Conservation (phyloP, 306 rosid genomes). For the Trichosanthes cucumerina region DNA sequence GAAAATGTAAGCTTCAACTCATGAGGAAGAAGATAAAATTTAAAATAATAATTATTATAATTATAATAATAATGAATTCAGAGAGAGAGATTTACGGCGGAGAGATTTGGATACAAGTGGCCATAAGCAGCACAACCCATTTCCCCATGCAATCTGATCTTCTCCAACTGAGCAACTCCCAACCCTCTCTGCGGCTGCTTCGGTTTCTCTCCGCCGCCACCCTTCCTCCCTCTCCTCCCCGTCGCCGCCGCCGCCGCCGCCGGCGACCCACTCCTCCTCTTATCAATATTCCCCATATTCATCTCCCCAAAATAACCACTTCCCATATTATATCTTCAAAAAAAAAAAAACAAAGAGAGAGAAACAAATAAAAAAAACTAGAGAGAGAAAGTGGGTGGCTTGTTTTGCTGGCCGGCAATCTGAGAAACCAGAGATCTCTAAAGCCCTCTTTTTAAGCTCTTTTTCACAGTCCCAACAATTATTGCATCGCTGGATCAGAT, state of each 20-base stretch:
- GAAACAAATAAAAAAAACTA: background rate
- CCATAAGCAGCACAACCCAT: conserved; percentile 24
- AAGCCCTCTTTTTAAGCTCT: conserved; percentile 39
- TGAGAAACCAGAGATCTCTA: conserved; percentile 55
- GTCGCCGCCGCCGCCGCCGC: conserved; percentile 18
- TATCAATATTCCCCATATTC: conserved; percentile 49
- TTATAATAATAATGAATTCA: background rate
- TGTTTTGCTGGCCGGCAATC: background rate
- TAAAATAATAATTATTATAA: background rate
- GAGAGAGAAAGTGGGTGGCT: background rate
- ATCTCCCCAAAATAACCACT: conserved; percentile 77
- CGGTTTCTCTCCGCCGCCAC: conserved; percentile 50
- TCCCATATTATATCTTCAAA: conserved; percentile 25
- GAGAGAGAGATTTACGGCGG: conserved; percentile 30
- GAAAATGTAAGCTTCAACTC: background rate
- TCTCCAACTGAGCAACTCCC: conserved; percentile 98
- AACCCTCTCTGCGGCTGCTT: conserved; percentile 98
- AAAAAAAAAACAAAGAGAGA: background rate
- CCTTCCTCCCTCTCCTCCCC: conserved; percentile 63
- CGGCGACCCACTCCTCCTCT: conserved; percentile 37
- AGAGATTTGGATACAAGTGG: conserved; percentile 39
- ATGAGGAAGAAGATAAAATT: background rate
- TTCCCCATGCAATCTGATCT: conserved; percentile 93
- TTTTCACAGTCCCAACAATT: conserved; percentile 36
- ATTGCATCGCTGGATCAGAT: conserved; percentile 99